Evolutionary conservation across 1,139 yeast species (phyloP).

Genomic region (Debaryomycetaceae sp.): DNA sequence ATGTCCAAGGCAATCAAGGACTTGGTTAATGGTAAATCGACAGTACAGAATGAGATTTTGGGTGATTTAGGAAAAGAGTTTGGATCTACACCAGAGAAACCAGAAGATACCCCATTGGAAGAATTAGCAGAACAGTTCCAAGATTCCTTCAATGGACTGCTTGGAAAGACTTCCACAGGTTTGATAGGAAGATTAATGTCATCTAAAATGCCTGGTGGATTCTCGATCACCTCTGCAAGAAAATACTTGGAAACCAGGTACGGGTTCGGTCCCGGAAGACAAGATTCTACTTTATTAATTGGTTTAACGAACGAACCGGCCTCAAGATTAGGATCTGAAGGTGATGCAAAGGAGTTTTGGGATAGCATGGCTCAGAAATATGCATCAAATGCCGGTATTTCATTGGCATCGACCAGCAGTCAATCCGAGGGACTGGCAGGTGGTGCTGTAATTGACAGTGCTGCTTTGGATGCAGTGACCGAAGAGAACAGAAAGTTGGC

Average conservation of each 20-base stretch:
- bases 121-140: conserved; percentile 96
- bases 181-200: conserved; percentile 88
- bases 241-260: conserved; percentile 85
- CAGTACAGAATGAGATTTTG: conserved; percentile 95
- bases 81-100: conserved; percentile 97
- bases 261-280: conserved; percentile 93
- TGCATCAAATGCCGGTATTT: conserved; percentile 78
- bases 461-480: conserved; percentile 91
- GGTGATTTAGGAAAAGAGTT: conserved; percentile 98
- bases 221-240: conserved; percentile 86
- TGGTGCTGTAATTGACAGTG: conserved; percentile 90
- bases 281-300: conserved; percentile 78
- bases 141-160: conserved; percentile 79
- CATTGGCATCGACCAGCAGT: conserved; percentile 60
- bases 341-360: conserved; percentile 85
- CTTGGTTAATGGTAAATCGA: conserved; percentile 96
- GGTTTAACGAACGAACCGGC: conserved; percentile 92
- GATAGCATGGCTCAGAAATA: conserved; percentile 81
- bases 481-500: conserved; percentile 89
- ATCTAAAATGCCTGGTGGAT: conserved; percentile 99
- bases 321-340: conserved; percentile 77
- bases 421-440: conserved; percentile 58
- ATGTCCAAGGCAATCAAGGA: conserved; percentile 93
- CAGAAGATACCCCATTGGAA: conserved; percentile 94
- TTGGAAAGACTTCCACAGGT: conserved; percentile 91